Conservation (phyloP, 441 rosid species). For the Raphanus hybrid region DNA sequence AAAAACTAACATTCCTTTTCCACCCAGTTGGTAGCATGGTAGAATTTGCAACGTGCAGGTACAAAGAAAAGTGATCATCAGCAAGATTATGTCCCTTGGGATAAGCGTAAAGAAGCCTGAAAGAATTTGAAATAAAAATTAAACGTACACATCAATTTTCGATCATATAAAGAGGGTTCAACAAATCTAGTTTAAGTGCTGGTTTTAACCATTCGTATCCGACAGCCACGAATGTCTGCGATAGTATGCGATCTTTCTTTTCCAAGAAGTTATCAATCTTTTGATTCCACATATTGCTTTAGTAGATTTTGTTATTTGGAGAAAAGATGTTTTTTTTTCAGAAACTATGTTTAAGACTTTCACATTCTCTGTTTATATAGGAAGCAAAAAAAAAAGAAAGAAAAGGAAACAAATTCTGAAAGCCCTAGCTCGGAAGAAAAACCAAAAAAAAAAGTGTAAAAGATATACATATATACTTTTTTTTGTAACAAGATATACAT, state of each 20-base stretch:
- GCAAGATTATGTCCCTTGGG: background rate
- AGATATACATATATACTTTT: background rate
- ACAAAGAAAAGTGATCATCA: background rate
- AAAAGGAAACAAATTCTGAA: background rate
- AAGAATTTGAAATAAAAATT: no score
- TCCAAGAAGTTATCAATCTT: conserved; percentile 16
- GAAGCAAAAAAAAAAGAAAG: background rate
- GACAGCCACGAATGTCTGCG: background rate
- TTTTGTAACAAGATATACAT: no score
- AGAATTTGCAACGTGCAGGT: background rate
- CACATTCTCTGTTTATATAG: background rate
- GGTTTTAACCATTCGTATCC: conserved; percentile 30
- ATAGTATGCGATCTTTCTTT: background rate
- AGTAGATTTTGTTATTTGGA: background rate
- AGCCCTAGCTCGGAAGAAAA: conserved; percentile 3
- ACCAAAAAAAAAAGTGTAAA: background rate
- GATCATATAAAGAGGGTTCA: background rate
- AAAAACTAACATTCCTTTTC: background rate
- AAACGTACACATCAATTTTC: background rate
- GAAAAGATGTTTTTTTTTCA: background rate
- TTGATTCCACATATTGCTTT: conserved; percentile 13
- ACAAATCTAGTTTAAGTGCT: background rate
- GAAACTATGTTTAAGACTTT: background rate
- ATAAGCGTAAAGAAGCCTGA: no score
- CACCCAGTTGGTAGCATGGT: background rate